Base-by-base conservation (phyloP, 2,329 filamentous ascomycete species). In the Pyrenophora teres region DNA sequence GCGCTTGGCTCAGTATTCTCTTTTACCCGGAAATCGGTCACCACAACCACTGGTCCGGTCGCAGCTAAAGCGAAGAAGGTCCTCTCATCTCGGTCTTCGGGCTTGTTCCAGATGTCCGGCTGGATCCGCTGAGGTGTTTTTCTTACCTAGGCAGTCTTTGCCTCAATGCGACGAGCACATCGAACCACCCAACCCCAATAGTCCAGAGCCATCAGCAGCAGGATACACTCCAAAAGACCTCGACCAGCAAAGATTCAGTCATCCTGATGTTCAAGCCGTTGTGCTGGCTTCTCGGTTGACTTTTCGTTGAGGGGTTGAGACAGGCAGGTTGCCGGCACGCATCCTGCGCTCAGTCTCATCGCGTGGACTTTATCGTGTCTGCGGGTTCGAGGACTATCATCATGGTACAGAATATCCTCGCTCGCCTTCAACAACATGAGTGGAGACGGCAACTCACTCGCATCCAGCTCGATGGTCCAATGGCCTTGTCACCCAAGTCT, bases 1-100 rank as follows among this genome's bases (percentile, higher is more conserved):
- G 27, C 27, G 39, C 37, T 33, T 36, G 45, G 50, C 50, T 18
- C 37, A 32, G 23, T 39, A 42, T 25, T 36, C 41, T 31, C 33
- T 57, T 57, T 38, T 49, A 54, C 45, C 54, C 47, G 54, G 46
- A 42, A 16, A 35, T 35, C 18, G 19, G 19, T 52, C 21, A 27
- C 25, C 15, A n/a, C 31, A 16, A 23, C 40, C 18, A 19, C 16
- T 35, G 16, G 31, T 19, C 31, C 3, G 30, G 25, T 39, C 32
- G 31, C 32, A 30, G 6, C n/a, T 33, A 32, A 49, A 36, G 36
- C 18, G 18, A 23, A 10, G 21, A 19, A 31, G 21, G 15, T 36
- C 19, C 31, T 31, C 18, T 35, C 8, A 45, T 42, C 27, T 16
- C 25, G 13, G 9, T 4, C 33, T 13, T 37, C 35, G n/a, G 35